Base-by-base conservation (phyloP, 768 basidiomycete species). In the Mycena venus region DNA sequence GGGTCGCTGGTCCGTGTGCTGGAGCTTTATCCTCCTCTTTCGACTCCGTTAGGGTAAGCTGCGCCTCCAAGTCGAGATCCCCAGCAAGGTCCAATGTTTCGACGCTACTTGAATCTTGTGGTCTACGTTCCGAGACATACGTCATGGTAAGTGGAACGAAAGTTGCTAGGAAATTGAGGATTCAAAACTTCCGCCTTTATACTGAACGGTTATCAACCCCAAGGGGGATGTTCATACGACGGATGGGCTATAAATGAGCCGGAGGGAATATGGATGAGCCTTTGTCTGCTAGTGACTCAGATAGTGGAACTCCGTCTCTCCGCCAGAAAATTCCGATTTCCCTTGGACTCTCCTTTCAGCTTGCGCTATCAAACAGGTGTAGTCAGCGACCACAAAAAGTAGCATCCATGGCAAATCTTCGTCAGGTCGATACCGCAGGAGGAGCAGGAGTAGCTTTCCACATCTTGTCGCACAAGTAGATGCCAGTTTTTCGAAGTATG, bases 31-130 rank as follows among this genome's bases (percentile, higher is more conserved):
- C 25, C 1, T 51, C 49, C n/a, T 21, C 17, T 25, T 64, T 56
- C 25, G 27, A 6, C 36, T 44, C 40, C 6, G 58, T 60, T 34
- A 60, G 36, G n/a, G 53, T 67, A 21, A 70, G 68, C 4, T 58
- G 51, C 27, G 29, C 62, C 62, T 56, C 62, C 53, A 64, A 36
- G 53, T 71, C 62, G 49, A 64, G 49, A 25, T 64, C 62, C 4
- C 49, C 36, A 4, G 34, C 68, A 9, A 60, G 44, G 17, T 67
- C 55, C 23, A 69, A 44, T n/a, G 58, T 60, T 44, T 69, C 68
- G 2, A 47, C 34, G 34, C 59, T 60, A 5, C 3, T 29, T 19
- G 56, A 59, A 59, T 23, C n/a, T 59, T 56, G 32, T 4, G 55
- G 15, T 21, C 9, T 11, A 31, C 27, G 36, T 27, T 56, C 65